Conservation (phyloP, 495 filamentous ascomycete genomes). For the Thermochaetoides thermophila region DNA sequence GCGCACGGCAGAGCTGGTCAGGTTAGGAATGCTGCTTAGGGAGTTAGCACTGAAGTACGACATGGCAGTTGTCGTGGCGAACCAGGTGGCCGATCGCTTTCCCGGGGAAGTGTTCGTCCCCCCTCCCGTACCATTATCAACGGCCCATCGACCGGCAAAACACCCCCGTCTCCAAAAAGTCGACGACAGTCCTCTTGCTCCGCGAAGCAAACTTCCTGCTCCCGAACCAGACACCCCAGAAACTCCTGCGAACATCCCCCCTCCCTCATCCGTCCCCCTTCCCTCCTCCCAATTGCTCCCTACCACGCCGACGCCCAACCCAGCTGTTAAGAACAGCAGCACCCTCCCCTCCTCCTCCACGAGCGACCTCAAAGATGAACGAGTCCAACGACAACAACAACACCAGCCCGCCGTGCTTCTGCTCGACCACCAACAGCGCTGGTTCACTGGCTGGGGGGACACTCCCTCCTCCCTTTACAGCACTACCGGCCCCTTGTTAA, state of each 20-base stretch:
- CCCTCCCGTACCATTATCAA: slow-evolving; percentile 6
- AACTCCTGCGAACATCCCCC: too few relatives aligned
- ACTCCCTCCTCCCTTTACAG: slow-evolving; percentile 2
- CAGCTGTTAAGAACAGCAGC: background rate
- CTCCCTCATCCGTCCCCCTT: background rate
- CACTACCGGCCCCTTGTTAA: slow-evolving; percentile 27
- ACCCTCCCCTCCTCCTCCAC: too few relatives aligned
- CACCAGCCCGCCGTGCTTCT: slow-evolving; percentile 40
- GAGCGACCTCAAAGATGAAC: slow-evolving; percentile 13
- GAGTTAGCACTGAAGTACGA: slow-evolving; percentile 55
- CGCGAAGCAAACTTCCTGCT: slow-evolving; percentile 10
- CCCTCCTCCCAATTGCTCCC: background rate
- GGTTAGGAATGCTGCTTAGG: slow-evolving; percentile 61
- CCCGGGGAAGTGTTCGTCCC: slow-evolving; percentile 2
- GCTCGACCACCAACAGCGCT: slow-evolving; percentile 81
- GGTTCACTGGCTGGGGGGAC: slow-evolving; percentile 91
- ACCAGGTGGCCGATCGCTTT: slow-evolving; percentile 92
- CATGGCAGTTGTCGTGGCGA: slow-evolving; percentile 79
- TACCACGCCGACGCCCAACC: slow-evolving; percentile 1
- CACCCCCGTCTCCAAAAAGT: slow-evolving; percentile 3
- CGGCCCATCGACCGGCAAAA: slow-evolving; percentile 4
- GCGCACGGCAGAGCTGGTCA: slow-evolving; percentile 54
- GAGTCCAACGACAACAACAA: too few relatives aligned
- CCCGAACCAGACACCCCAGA: too few relatives aligned
- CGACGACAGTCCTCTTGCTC: slow-evolving; percentile 27